Base-by-base conservation (phyloP, 2,329 filamentous ascomycete genomes). In the Beauveria caledonica region DNA sequence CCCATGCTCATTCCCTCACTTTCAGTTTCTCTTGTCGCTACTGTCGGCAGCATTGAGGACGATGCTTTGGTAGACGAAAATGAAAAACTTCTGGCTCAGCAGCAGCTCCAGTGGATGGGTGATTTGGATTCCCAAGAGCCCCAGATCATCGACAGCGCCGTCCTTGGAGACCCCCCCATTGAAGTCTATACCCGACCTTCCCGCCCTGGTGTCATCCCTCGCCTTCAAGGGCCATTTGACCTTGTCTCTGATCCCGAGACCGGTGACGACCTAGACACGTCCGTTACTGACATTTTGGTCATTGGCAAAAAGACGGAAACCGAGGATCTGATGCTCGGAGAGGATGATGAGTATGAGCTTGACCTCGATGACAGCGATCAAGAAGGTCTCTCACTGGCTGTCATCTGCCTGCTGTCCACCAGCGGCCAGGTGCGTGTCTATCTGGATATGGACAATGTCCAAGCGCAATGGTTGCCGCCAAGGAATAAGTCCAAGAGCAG, bases 1-100 rank as follows among this genome's bases (percentile, higher is more conserved):
- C 81, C 86, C 1, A 88, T 88, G 0, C 78, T 94, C 36, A 85
- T 96, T 15, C 89, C 92, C 2, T 92, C 91, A 0, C 79, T 97
- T 23, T 90, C 90, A 1, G 86, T 93, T 1, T 89, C 89, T 9
- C 89, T 96, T 61, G 86, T 95, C 27, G 86, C 89, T 44, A 91
- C 90, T 64, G 75, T 88, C 13, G 85, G 80, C 2, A 80, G 81
- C 3, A 77, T 83, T 45, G 84, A 87, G 64, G 84, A 86, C 64
- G 83, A 87, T 65, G 77, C 80, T 1, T 70, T 75, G 2, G 75
- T 82, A 19, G 77, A 83, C 5, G 74, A 80, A 23, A 74, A 77
- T 27, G 78, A 78, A 40, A 86, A 80, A 68, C 73, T 83, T 3
- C 72, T 87, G 39, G 81, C 81, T 1, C 83, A 86, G 67, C 85